These are phyloP conservation scores for Suhomyces anneliseae DNA, from an alignment of 1,139 yeast species.

Conservation along the genomic window DNA sequence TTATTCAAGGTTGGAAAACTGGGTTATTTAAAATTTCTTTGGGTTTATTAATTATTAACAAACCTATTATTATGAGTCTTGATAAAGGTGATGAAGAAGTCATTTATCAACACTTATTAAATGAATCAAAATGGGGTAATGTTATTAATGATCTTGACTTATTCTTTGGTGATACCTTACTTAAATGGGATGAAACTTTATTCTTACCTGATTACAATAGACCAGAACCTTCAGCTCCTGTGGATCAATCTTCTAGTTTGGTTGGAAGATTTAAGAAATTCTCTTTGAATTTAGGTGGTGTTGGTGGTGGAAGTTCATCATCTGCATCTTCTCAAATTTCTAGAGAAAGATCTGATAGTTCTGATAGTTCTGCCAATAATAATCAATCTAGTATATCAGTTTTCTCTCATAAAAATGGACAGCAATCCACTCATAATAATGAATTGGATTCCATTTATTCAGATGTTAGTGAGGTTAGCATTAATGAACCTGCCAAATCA, in stretches of 20 bases:
- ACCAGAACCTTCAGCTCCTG: not conserved
- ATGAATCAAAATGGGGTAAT: slow-evolving; percentile 54
- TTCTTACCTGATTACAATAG: slow-evolving; percentile 16
- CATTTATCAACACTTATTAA: slow-evolving; percentile 58
- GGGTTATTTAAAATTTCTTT: slow-evolving; percentile 62
- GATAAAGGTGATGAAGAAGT: slow-evolving; percentile 57
- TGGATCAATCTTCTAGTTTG: slow-evolving; percentile 9
- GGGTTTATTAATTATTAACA: slow-evolving; percentile 54
- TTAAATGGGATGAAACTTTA: slow-evolving; percentile 38
- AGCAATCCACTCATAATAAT: slow-evolving; percentile 8
- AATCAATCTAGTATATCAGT: slow-evolving; percentile 24
- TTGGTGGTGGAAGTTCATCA: slow-evolving; percentile 6
- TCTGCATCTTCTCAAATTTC: slow-evolving; percentile 11
- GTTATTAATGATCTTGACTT: slow-evolving; percentile 49
- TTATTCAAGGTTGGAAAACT: slow-evolving; percentile 65
- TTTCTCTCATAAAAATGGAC: slow-evolving; percentile 14
- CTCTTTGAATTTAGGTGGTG: slow-evolving; percentile 13
- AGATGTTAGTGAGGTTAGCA: slow-evolving; percentile 23
- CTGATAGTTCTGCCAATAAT: slow-evolving; percentile 11
- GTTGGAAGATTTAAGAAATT: slow-evolving; percentile 18
- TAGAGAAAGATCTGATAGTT: slow-evolving; percentile 14
- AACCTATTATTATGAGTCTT: slow-evolving; percentile 50
- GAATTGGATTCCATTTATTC: slow-evolving; percentile 37
- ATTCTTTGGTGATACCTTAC: slow-evolving; percentile 42
- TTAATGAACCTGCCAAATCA: slow-evolving; percentile 17